Percentiles rank a stretch among this genome's conserved stretches.
Conservation (phyloP, 2,329 filamentous ascomycete species). For the Fusarium newnesense region DNA sequence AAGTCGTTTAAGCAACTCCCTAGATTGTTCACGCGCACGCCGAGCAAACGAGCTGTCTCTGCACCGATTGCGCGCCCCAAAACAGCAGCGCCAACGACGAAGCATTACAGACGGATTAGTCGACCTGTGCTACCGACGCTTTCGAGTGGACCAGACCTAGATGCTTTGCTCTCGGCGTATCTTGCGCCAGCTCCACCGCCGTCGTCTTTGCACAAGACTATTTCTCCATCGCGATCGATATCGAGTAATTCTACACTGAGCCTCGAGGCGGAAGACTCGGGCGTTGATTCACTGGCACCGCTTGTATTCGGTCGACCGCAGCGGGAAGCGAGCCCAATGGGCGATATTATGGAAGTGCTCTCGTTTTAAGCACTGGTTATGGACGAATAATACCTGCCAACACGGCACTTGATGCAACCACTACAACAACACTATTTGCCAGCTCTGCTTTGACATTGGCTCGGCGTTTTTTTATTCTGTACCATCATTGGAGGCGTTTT, state of each 20-base stretch:
- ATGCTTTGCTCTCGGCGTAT: constrained; percentile 36
- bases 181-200: constrained; percentile 26
- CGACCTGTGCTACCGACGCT: constrained; percentile 34
- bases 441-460: constrained; percentile 20
- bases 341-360: constrained; percentile 38
- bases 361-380: constrained; percentile 5
- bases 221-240: constrained; percentile 35
- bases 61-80: constrained; percentile 25
- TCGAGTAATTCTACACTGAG: constrained; percentile 36
- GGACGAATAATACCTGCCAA: not conserved
- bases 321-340: constrained; percentile 29
- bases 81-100: constrained; percentile 26
- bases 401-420: not conserved
- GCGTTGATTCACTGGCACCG: constrained; percentile 26
- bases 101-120: constrained; percentile 36
- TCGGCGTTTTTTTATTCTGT: constrained; percentile 25
- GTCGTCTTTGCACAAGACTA: constrained; percentile 6
- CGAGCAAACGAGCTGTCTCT: constrained; percentile 32
- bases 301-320: constrained; percentile 35
- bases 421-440: constrained; percentile 12
- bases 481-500: constrained; percentile 28
- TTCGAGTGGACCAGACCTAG: constrained; percentile 26
- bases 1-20: constrained; percentile 32
- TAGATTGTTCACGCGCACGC: constrained; percentile 29
- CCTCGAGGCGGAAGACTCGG: constrained; percentile 32